These are phyloP conservation scores for Durotheca rogersii DNA, from an alignment of 495 filamentous ascomycete genomes.

Conservation along the genomic window DNA sequence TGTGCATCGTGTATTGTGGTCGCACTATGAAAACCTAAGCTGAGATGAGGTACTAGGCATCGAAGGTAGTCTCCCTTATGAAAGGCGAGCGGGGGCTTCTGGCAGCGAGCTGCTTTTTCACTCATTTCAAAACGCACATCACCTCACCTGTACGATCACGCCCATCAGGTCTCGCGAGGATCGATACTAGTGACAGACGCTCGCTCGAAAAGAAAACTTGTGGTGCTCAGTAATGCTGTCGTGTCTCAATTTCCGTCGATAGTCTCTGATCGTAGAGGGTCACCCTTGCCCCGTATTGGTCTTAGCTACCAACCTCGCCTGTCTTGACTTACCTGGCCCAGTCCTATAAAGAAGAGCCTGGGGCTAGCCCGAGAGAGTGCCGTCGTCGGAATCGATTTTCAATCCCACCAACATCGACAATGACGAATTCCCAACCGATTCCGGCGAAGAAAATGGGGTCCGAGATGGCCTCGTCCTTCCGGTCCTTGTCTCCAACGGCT, in stretches of 20 bases:
- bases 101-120: too few relatives aligned
- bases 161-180: too few relatives aligned
- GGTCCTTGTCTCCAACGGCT: conserved; percentile 63
- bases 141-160: too few relatives aligned
- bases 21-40: too few relatives aligned
- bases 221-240: neutral
- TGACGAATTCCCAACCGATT: conserved; percentile 26
- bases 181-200: too few relatives aligned
- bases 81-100: too few relatives aligned
- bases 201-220: too few relatives aligned
- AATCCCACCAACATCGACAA: neutral
- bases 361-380: too few relatives aligned
- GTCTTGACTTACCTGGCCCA: neutral
- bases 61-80: too few relatives aligned
- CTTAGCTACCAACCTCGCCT: neutral
- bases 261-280: neutral
- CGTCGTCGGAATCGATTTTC: neutral
- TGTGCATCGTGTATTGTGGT: too few relatives aligned
- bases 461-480: conserved; percentile 44
- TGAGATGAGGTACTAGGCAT: too few relatives aligned
- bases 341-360: neutral
- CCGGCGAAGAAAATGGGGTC: conserved; percentile 14
- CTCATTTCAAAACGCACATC: too few relatives aligned
- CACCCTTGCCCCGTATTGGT: neutral
- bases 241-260: neutral